Base-by-base conservation (phyloP, 306 rosid species). In the Calophaca sinica region DNA sequence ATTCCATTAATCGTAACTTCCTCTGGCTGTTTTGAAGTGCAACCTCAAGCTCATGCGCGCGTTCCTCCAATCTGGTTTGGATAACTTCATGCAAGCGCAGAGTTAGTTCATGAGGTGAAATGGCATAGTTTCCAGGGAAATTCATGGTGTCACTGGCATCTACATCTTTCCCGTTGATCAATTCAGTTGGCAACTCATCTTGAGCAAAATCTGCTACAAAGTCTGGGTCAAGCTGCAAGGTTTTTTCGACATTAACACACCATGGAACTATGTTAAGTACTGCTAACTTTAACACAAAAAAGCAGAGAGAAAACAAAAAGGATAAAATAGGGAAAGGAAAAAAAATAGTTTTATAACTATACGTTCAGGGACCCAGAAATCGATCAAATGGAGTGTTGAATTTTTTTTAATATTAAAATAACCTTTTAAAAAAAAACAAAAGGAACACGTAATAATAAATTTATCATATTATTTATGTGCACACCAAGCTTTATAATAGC, bases 41-140 rank as follows among this genome's bases (percentile, higher is more conserved):
- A 20, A 74, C 55, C 83, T 93, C 98, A 45, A 93, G 98, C 64
- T 93, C 96, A 74, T 87, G 69, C 15, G 89, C 88, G 35, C 85
- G 96, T 26, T 84, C 83, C 82, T 89, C 88, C 0, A 93, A 93
- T 45, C 93, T 85, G 28, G 87, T 85, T 84, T 91, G 89, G 55
- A 91, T 85, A 55, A 93, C 84, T 79, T 88, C 89, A 28, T 93
- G 97, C 74, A 93, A 82, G 20, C 88, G 88, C 71, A 93, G 44
- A 62, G 81, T 88, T 64, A 93, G 86, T 83, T 88, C 92, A 62
- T 75, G 74, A 10, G 98, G 90, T n/a, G 92, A 88, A 71, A 93
- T 96, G 33, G 88, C 89, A 81, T 84, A 85, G 81, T 89, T 84
- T 29, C 74, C 86, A 14, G 83, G 82, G 66, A 81, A 65, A 53